Evolutionary conservation across 495 filamentous ascomycete genomes (phyloP), one percentile per base, ranked within the genome.

Genomic region (Aspergillus ostianus): DNA sequence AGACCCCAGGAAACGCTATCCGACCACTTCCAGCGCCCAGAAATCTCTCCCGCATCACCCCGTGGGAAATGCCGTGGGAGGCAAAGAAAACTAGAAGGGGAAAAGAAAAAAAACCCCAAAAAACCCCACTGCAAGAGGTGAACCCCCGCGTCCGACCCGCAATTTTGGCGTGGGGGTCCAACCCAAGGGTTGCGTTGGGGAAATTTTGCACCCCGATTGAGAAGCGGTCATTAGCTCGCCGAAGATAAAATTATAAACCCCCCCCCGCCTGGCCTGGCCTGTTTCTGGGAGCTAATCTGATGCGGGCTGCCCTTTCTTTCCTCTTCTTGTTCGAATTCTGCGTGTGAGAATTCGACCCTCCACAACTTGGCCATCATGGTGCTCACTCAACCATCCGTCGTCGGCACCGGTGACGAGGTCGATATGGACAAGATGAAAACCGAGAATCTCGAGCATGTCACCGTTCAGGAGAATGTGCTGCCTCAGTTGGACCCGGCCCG

Each of bases 401-500:
- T 6, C 30, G 30, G 30, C 30, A 32, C 30, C 30, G 30, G 6
- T 32, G 30, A 15, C 36, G 36, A 41, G 36, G 9, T 15, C 1
- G 36, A 41, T 10, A 41, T 41, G 36, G 36, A 41, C 36, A 41
- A 41, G 36, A 41, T 41, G 36, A 41, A 41, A 15, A 41, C 36
- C 10, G 36, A 41, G 12, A 41, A 41, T 4, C 36, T 41, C 36
- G 36, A 41, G 36, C 12, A 41, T 41, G 36, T 41, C 36, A 41
- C 36, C 36, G 36, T 41, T 12, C 36, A 41, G 36, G 36, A 41
- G 36, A 41, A 15, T 4, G 36, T 41, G 36, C 36, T 41, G 36
- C 36, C 44, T 23, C 46, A 48, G 54, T 15, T 45, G 7, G 54
- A 56, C 23, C 54, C 54, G 54, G 54, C 12, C 0, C 19, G 18